Evolutionary conservation across 208 protist species (phyloP).

Genomic region (Strigomonas galati): DNA sequence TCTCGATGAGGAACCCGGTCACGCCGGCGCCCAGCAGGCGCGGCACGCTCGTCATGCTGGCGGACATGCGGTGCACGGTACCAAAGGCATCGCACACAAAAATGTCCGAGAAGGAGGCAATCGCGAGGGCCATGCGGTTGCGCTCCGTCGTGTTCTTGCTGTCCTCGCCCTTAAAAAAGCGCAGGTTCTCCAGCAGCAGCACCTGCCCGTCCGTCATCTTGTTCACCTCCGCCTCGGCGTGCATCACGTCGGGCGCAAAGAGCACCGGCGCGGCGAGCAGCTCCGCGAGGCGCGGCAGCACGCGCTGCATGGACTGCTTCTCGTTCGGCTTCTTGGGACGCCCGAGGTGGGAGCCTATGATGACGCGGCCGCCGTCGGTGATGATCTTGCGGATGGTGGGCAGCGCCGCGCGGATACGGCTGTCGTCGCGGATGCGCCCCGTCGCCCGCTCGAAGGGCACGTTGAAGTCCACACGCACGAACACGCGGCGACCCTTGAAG

Average conservation of each 20-base stretch:
- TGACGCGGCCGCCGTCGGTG: constrained; percentile 80
- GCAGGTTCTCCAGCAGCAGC: constrained; percentile 99
- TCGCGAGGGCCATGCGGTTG: constrained; percentile 77
- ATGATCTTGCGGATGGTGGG: constrained; percentile 97
- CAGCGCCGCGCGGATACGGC: constrained; percentile 95
- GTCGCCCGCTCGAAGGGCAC: constrained; percentile 94
- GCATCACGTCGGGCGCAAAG: constrained; percentile 56
- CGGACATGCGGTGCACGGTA: constrained; percentile 99
- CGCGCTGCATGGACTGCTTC: constrained; percentile 90
- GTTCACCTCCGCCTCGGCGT: constrained; percentile 50
- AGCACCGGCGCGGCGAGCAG: constrained; percentile 70
- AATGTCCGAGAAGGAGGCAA: constrained; percentile 96
- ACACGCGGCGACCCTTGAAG: constrained; percentile 91
- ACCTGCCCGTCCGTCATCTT: constrained; percentile 89
- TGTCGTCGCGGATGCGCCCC: constrained; percentile 93
- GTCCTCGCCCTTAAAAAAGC: constrained; percentile 99
- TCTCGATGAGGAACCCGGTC: constrained; percentile 98
- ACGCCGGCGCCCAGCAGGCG: constrained; percentile 90
- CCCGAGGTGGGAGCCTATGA: constrained; percentile 97
- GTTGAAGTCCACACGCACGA: constrained; percentile 98
- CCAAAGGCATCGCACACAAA: constrained; percentile 99
- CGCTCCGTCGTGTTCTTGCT: constrained; percentile 77
- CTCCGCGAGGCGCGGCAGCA: constrained; percentile 88
- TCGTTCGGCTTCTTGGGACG: constrained; percentile 95
- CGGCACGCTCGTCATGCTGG: constrained; percentile 90